Conservation (phyloP, 371 early-diverging fungal species). For the Saksenaea oblongispora region DNA sequence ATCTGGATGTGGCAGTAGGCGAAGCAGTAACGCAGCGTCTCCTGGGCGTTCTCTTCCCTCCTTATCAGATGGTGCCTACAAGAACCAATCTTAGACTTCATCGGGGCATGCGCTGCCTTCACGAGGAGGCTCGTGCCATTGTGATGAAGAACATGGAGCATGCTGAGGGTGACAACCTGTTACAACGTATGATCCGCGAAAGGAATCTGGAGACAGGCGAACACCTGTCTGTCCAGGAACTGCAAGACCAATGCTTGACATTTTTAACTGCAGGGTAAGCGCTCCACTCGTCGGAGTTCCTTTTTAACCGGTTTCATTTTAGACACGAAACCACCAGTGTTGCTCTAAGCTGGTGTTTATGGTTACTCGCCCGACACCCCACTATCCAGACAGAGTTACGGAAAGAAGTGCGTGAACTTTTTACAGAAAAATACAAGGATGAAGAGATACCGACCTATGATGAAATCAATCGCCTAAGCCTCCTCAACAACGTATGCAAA, state of each 20-base stretch:
- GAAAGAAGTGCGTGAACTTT: slow-evolving; percentile 33
- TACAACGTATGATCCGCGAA: slow-evolving; percentile 26
- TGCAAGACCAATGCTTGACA: slow-evolving; percentile 35
- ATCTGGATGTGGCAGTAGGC: slow-evolving; percentile 32
- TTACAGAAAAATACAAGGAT: slow-evolving; percentile 6
- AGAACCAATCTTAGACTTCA: slow-evolving; percentile 20
- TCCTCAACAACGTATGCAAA: slow-evolving; percentile 43
- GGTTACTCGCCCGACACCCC: slow-evolving; percentile 46
- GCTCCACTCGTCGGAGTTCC: neutral
- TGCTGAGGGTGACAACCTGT: slow-evolving; percentile 28
- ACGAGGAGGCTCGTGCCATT: slow-evolving; percentile 34
- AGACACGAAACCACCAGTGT: slow-evolving; percentile 58
- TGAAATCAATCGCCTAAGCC: slow-evolving; percentile 25
- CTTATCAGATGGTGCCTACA: slow-evolving; percentile 28
- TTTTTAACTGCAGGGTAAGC: slow-evolving; percentile 39
- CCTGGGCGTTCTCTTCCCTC: slow-evolving; percentile 32
- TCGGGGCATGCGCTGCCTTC: slow-evolving; percentile 26
- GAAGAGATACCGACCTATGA: slow-evolving; percentile 32
- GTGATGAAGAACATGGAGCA: slow-evolving; percentile 33
- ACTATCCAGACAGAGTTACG: slow-evolving; percentile 43
- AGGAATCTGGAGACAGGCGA: slow-evolving; percentile 31
- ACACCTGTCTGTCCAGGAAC: slow-evolving; percentile 24
- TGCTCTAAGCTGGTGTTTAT: slow-evolving; percentile 53
- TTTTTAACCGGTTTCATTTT: no score
- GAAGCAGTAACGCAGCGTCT: slow-evolving; percentile 23